Evolutionary conservation across 805 yeast species (phyloP), one percentile per base, ranked within the genome.

Genomic region (Wickerhamomyces xylosicus): DNA sequence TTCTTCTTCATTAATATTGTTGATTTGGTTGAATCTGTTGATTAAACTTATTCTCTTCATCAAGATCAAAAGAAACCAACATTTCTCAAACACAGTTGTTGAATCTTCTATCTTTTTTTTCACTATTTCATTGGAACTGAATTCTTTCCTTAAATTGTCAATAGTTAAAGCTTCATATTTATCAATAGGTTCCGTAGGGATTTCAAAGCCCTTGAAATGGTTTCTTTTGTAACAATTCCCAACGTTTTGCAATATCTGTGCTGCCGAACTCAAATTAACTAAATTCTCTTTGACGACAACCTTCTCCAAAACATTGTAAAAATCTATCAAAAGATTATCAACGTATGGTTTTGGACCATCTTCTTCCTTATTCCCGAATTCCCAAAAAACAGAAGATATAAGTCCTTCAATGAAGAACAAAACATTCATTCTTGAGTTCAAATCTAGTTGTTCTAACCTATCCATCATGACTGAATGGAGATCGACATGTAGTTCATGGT

Each of bases 381-480:
- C 40, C 1, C 36, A 33, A 4, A 46, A 38, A 18, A 71, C 58
- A 19, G 64, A 65, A 17, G 58, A 47, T 2, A 75, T 62, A 29
- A 84, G 56, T n/a, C 75, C 70, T 43, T 84, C 90, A 4, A 85
- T 54, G 48, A 84, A 78, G 52, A 76, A 84, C 42, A 85, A 67
- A 7, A 84, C 67, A 45, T 79, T 83, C 33, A 84, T 66, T 42
- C 84, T 67, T 32, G 70, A 61, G 50, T 84, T 82, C 34, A 84
- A 49, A 60, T 76, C 77, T 14, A 72, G 61, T 20, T 56, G 49
- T 35, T 67, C 69, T 17, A 79, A 59, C 33, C 74, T 74, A 41
- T 78, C 89, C 33, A 79, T 54, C 17, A 84, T 71, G 41, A 81
- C 74, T 6, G 82, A 75, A 51, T 77, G 77, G 44, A 83, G 63